phyloP scores from a whole-genome alignment of 768 basidiomycete genomes.

The Amanita rimosa region DNA sequence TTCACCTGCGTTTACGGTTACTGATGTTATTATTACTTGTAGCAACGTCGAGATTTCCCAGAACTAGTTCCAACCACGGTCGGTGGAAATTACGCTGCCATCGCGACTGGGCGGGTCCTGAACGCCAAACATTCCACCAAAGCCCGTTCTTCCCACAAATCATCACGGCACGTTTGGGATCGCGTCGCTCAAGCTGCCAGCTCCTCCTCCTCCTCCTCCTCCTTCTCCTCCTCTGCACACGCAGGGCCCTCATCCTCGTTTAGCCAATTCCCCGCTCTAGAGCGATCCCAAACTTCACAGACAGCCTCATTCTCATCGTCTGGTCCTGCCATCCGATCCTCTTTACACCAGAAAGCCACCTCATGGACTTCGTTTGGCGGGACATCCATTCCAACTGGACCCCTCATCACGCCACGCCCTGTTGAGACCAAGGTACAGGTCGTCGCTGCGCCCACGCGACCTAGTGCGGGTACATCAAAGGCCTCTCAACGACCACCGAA shows the following conservation, averaged over 20 bases:
- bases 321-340: conserved; percentile 27
- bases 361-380: conserved; percentile 13
- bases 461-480: conserved; percentile 5
- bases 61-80: conserved; percentile 50
- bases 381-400: conserved; percentile 9
- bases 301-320: conserved; percentile 8
- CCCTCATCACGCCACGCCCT: conserved; percentile 4
- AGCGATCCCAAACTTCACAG: not conserved
- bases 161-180: conserved; percentile 69
- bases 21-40: conserved; percentile 5
- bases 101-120: conserved; percentile 72
- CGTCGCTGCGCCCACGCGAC: conserved; percentile 3
- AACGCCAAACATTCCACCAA: conserved; percentile 73
- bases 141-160: conserved; percentile 39
- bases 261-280: conserved; percentile 26
- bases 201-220: conserved; percentile 16
- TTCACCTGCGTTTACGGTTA: not conserved
- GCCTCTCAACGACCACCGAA: conserved; percentile 24
- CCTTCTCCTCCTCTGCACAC: conserved; percentile 15
- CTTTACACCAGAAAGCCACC: conserved; percentile 14
- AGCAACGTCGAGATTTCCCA: conserved; percentile 85
- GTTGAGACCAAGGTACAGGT: conserved; percentile 6
- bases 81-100: conserved; percentile 65
- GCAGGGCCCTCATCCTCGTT: conserved; percentile 14
- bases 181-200: conserved; percentile 76